These are phyloP conservation scores for Boletellus emodensis DNA, from an alignment of 768 basidiomycete species.

Conservation along the genomic window DNA sequence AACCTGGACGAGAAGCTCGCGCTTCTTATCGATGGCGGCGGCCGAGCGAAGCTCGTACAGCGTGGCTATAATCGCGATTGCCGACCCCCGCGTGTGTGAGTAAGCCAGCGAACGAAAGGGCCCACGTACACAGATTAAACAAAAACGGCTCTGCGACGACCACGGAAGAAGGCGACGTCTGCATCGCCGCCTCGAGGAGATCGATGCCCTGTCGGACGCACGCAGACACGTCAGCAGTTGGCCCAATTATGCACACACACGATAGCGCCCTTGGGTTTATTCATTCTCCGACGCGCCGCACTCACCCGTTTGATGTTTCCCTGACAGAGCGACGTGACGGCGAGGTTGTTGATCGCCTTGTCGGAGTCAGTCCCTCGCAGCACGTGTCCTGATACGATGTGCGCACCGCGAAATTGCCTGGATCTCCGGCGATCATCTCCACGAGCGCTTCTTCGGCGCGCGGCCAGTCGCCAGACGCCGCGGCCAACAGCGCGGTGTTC, in stretches of 20 bases:
- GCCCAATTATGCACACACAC: not conserved
- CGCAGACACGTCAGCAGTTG: not conserved
- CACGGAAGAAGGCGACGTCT: conserved; percentile 62
- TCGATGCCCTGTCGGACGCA: conserved; percentile 53
- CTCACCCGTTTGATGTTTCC: conserved; percentile 68
- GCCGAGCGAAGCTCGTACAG: conserved; percentile 78
- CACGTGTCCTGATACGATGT: not conserved
- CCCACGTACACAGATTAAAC: conserved; percentile 72
- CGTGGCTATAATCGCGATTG: conserved; percentile 45
- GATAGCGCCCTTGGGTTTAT: not conserved
- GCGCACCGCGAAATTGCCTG: conserved; percentile 57
- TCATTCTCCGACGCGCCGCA: not conserved
- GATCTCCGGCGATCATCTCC: conserved; percentile 45
- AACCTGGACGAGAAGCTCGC: conserved; percentile 66
- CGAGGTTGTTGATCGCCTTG: conserved; percentile 70
- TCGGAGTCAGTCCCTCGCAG: not conserved
- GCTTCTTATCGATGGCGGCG: conserved; percentile 71
- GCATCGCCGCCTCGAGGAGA: conserved; percentile 59
- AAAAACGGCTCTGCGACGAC: conserved; percentile 79
- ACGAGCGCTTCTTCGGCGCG: conserved; percentile 45
- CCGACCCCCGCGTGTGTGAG: not conserved
- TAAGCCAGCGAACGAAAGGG: not conserved
- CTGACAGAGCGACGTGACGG: conserved; percentile 66
- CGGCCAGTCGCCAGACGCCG: conserved; percentile 69
- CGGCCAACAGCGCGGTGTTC: conserved; percentile 64